Evolutionary conservation across 2,329 filamentous ascomycete genomes (phyloP), one percentile per base, ranked within the genome.

Genomic region (Xylariales sp.): DNA sequence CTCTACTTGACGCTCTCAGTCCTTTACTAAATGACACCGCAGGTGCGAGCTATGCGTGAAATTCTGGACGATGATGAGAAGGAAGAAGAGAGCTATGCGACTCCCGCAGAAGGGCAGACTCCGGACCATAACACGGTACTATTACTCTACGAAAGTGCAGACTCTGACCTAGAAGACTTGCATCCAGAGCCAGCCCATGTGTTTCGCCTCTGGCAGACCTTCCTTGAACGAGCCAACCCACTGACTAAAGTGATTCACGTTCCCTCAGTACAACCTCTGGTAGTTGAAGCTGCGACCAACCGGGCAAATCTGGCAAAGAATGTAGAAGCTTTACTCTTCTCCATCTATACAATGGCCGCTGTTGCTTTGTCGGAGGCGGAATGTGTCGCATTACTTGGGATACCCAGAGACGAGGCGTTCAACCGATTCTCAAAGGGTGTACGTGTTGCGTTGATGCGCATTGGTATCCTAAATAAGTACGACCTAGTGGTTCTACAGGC

Each of bases 181-280:
- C 81, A 84, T 50, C 86, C 86, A 0, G 68, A 78, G 4, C 74
- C 80, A 0, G 71, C 78, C 10, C 78, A 86, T 24, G 76, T 86
- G 19, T 81, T 86, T 52, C 73, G 74, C 38, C 70, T 91, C 4
- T 91, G 86, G 86, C 82, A 88, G 56, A 68, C 79, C 7, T 89
- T 83, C 49, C 65, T 88, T 5, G 80, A 87, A 36, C 81, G 86
- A 46, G 80, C 90, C 42, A 85, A 90, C 52, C 85, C 86, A 6
- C 28, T 61, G 36, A 60, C 58, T 37, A 60, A 60, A 43, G 54
- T 81, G 33, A 79, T 88, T 18, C 86, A 91, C 55, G 74, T 83
- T 2, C 85, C 86, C 0, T 80, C 80, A 0, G 60, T 88, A 4
- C 81, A 88, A 52, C 73, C 75, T 2, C 73, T 76, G 33, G 66